Conservation (phyloP, 169 alveolate genomes). For the Eimeria acervulina region DNA sequence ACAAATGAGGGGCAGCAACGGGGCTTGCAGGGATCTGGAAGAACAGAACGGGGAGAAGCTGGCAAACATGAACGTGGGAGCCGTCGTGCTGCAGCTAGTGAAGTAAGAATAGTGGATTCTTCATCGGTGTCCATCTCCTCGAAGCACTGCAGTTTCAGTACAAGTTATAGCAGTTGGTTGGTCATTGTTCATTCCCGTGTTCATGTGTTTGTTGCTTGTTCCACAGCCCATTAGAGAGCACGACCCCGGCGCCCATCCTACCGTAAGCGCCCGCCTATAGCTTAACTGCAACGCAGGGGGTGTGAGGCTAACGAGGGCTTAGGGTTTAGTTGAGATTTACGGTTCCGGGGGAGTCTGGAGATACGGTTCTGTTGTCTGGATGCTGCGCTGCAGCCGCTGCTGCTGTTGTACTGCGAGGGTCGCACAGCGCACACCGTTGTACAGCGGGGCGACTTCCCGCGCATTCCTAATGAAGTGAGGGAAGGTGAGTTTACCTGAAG, state of each 20-base stretch:
- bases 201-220: background rate
- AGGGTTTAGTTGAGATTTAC: background rate
- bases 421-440: slow-evolving; percentile 65
- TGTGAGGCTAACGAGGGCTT: background rate
- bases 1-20: background rate
- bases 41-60: background rate
- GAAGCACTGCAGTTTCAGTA: background rate
- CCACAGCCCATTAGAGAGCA: slow-evolving; percentile 17
- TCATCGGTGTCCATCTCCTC: background rate
- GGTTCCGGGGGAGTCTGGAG: background rate
- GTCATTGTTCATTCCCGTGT: background rate
- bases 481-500: slow-evolving; percentile 29
- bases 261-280: background rate
- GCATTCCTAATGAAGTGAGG: slow-evolving; percentile 55
- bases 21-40: background rate
- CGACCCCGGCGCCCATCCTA: slow-evolving; percentile 53
- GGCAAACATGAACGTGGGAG: background rate
- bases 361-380: background rate
- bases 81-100: background rate
- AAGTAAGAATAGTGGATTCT: background rate
- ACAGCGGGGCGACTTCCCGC: slow-evolving; percentile 68
- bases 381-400: slow-evolving; percentile 47
- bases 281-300: background rate
- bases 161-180: background rate
- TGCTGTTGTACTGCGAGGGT: slow-evolving; percentile 56